Conservation (phyloP, 2,329 filamentous ascomycete genomes). For the Trichoderma sp. region DNA sequence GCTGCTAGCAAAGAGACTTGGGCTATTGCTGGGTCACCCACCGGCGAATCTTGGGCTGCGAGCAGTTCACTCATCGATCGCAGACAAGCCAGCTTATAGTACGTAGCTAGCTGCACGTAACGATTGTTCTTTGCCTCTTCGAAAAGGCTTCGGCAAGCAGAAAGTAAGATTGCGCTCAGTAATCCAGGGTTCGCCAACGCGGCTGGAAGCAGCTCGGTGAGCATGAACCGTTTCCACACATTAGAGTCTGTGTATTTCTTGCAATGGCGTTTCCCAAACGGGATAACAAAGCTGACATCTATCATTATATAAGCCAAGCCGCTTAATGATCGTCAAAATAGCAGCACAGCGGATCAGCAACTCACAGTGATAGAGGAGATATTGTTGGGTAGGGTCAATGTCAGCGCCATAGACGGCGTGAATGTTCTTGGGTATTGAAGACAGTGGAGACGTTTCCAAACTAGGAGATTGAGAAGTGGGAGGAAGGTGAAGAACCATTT, state of each 20-base stretch:
- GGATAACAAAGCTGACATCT: constrained; percentile 4
- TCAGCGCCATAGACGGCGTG: background rate
- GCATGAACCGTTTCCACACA: constrained; percentile 6
- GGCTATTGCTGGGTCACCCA: background rate
- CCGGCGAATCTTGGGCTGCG: background rate
- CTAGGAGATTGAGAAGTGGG: background rate
- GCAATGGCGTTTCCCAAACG: constrained; percentile 6
- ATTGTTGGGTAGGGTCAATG: background rate
- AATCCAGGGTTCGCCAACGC: background rate
- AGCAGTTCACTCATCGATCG: constrained; percentile 9
- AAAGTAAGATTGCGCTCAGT: background rate
- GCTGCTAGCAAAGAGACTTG: constrained; percentile 4
- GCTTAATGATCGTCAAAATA: background rate
- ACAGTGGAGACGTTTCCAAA: background rate
- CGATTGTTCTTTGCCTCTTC: background rate
- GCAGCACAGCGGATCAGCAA: background rate
- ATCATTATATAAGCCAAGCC: background rate
- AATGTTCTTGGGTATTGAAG: background rate
- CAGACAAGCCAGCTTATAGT: background rate
- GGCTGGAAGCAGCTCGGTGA: background rate
- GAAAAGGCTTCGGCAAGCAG: constrained; percentile 15
- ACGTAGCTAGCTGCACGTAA: background rate
- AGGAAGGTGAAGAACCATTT: background rate
- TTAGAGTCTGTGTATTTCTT: constrained; percentile 1
- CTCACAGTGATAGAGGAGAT: constrained; percentile 9